phyloP scores from a whole-genome alignment of 2,329 filamentous ascomycete species.

The Canariomyces notabilis region DNA sequence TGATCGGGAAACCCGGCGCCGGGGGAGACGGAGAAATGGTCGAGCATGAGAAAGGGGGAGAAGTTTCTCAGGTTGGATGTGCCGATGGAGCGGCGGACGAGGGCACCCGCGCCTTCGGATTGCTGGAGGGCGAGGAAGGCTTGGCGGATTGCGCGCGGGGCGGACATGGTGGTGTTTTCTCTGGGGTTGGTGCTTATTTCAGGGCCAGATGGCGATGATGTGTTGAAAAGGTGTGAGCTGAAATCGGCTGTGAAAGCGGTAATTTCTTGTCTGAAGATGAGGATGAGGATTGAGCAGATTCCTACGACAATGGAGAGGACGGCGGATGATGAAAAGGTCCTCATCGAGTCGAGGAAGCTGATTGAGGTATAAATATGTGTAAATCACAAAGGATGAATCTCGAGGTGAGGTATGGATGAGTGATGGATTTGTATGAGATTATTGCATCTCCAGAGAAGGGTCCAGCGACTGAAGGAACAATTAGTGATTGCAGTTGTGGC shows the following conservation, averaged over 20 bases:
- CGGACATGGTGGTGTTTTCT: conserved; percentile 50
- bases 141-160: conserved; percentile 72
- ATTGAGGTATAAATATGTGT: conserved; percentile 3
- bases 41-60: conserved; percentile 91
- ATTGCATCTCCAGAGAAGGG: too few species aligned
- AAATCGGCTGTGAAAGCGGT: conserved; percentile 24
- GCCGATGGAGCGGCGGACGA: conserved; percentile 82
- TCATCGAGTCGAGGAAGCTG: conserved; percentile 30
- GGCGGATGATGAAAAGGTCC: conserved; percentile 30
- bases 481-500: too few species aligned
- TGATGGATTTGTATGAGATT: too few species aligned
- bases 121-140: conserved; percentile 82
- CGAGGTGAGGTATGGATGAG: too few species aligned
- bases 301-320: conserved; percentile 36
- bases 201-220: conserved; percentile 1
- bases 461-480: too few species aligned
- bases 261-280: conserved; percentile 28
- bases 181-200: conserved; percentile 7
- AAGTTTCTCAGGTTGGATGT: conserved; percentile 79
- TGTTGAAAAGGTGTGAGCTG: conserved; percentile 16
- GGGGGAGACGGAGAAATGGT: conserved; percentile 77
- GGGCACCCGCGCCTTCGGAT: conserved; percentile 80
- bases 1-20: conserved; percentile 91
- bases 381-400: too few species aligned
- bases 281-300: conserved; percentile 33